Evolutionary conservation across 1,284 basidiomycete genomes (phyloP).

Genomic region (Cryptococcus depauperatus): DNA sequence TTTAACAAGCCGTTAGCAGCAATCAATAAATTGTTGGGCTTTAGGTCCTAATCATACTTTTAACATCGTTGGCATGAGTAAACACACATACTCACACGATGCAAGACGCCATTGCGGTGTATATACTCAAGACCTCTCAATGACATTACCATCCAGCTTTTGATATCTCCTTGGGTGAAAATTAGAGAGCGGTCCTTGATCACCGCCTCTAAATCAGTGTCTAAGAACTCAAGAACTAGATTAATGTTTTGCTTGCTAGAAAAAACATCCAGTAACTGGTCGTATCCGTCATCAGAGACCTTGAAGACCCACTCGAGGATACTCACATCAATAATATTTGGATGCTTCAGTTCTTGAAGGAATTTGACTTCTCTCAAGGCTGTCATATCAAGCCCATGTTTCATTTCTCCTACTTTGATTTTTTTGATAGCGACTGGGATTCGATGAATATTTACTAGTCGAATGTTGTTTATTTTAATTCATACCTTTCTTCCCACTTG

Average conservation of each 20-base stretch:
- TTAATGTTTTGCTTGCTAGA: slow-evolving; percentile 94
- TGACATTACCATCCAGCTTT: slow-evolving; percentile 98
- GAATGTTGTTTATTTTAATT: not conserved
- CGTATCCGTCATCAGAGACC: not conserved
- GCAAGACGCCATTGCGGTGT: slow-evolving; percentile 86
- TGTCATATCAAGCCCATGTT: slow-evolving; percentile 97
- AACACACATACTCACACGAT: slow-evolving; percentile 58
- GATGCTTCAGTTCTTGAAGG: slow-evolving; percentile 84
- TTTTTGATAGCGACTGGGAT: slow-evolving; percentile 95
- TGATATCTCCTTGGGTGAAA: slow-evolving; percentile 92
- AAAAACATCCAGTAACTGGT: slow-evolving; percentile 89
- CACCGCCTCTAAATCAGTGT: slow-evolving; percentile 94
- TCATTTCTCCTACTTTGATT: slow-evolving; percentile 92
- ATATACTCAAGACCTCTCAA: slow-evolving; percentile 94
- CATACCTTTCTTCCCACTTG: slow-evolving; percentile 34
- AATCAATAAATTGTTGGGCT: slow-evolving; percentile 97
- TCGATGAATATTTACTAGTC: slow-evolving; percentile 22
- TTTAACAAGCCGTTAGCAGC: slow-evolving; percentile 85
- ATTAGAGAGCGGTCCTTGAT: slow-evolving; percentile 88
- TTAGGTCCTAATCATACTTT: slow-evolving; percentile 65
- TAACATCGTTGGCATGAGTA: not conserved
- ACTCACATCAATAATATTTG: slow-evolving; percentile 84
- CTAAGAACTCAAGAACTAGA: slow-evolving; percentile 92
- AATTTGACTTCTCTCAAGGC: slow-evolving; percentile 98
- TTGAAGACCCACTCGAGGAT: not conserved